Percentiles rank a stretch among this genome's conserved stretches.
These are phyloP conservation scores for Turnera subulata DNA, from an alignment of 345 rosid genomes.

Conservation along the genomic window DNA sequence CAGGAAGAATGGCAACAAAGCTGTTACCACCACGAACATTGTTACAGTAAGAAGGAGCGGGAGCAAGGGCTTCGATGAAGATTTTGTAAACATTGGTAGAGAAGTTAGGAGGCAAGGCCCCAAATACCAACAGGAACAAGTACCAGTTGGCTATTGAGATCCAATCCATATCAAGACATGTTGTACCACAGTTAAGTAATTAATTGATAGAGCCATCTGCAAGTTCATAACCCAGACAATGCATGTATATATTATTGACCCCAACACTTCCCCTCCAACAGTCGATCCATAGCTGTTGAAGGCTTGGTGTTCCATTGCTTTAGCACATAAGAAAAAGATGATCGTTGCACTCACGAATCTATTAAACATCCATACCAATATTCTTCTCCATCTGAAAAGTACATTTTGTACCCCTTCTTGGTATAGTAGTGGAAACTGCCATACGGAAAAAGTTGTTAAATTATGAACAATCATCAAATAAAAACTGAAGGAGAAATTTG, in stretches of 20 bases:
- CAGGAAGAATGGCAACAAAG: conserved; percentile 63
- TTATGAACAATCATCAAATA: conserved; percentile 8
- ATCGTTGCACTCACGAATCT: conserved; percentile 56
- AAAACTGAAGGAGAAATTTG: background rate
- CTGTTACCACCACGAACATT: conserved; percentile 41
- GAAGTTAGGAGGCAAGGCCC: conserved; percentile 30
- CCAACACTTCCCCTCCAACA: conserved; percentile 56
- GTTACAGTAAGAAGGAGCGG: conserved; percentile 62
- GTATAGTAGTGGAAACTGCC: conserved; percentile 82
- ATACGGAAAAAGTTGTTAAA: conserved; percentile 12
- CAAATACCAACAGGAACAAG: conserved; percentile 59
- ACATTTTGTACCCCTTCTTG: conserved; percentile 87
- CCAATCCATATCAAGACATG: conserved; percentile 75
- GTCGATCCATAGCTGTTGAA: conserved; percentile 60
- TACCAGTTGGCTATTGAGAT: conserved; percentile 67
- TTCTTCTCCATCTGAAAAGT: conserved; percentile 80
- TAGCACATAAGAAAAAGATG: conserved; percentile 63
- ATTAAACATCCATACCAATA: conserved; percentile 75
- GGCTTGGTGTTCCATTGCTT: conserved; percentile 62
- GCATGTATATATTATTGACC: conserved; percentile 75
- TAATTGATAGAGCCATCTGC: conserved; percentile 69
- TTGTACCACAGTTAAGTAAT: conserved; percentile 77
- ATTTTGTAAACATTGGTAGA: conserved; percentile 49
- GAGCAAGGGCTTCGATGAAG: conserved; percentile 74
- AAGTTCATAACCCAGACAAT: conserved; percentile 82